phyloP scores from a whole-genome alignment of 495 filamentous ascomycete species.

The Extremus antarcticus region DNA sequence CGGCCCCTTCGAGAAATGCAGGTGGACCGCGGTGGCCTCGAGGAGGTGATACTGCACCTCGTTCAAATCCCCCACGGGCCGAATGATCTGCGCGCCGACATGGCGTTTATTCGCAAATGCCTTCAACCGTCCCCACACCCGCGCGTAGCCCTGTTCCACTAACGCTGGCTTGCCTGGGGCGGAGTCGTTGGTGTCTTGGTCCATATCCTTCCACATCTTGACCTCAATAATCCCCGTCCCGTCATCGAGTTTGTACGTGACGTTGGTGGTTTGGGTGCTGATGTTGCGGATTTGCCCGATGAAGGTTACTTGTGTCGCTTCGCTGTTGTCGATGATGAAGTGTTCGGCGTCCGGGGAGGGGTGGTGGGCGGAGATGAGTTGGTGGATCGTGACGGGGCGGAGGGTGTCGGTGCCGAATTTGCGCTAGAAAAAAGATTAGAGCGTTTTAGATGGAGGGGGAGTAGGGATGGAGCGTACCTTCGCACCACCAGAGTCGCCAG shows the following conservation, averaged over 20 bases:
- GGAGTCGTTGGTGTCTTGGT: slow-evolving; percentile 11
- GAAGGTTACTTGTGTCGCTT: slow-evolving; percentile 59
- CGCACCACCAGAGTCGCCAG: slow-evolving; percentile 22
- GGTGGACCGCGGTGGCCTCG: slow-evolving; percentile 75
- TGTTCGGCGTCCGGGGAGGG: slow-evolving; percentile 55
- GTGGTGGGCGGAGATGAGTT: slow-evolving; percentile 70
- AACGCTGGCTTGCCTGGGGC: slow-evolving; percentile 33
- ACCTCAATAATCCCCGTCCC: slow-evolving; percentile 88
- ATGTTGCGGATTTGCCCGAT: slow-evolving; percentile 84
- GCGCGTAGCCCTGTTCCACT: slow-evolving; percentile 62
- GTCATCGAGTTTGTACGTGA: slow-evolving; percentile 88
- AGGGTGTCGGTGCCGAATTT: slow-evolving; percentile 56
- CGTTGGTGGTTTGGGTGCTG: slow-evolving; percentile 75
- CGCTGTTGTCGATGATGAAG: slow-evolving; percentile 67
- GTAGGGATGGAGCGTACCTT: no score
- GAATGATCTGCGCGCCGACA: slow-evolving; percentile 69
- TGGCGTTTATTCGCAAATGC: slow-evolving; percentile 67
- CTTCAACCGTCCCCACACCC: slow-evolving; percentile 70
- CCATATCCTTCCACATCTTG: slow-evolving; percentile 76
- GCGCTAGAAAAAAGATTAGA: no score
- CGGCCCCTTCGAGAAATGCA: slow-evolving; percentile 73
- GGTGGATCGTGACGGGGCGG: slow-evolving; percentile 88
- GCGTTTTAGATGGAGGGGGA: no score
- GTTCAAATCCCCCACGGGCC: slow-evolving; percentile 71
- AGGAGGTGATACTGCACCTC: slow-evolving; percentile 84